Base-by-base conservation (phyloP, 2,329 filamentous ascomycete species). In the Aspergillus niger region DNA sequence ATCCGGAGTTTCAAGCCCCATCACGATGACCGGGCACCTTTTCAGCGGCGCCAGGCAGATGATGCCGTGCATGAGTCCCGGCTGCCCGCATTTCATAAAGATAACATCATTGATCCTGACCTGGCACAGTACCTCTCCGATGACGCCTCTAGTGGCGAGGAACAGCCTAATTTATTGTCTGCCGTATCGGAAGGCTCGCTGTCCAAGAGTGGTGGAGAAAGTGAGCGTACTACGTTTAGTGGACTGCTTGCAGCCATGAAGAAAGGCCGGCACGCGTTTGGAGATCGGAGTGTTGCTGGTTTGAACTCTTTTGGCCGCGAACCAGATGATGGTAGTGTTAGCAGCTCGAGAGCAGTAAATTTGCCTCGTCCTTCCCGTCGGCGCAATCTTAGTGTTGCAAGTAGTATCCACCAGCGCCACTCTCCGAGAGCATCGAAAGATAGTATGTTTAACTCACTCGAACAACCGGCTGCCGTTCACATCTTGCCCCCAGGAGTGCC, bases 41-140 rank as follows among this genome's bases (percentile, higher is more conserved):
- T 98, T 67, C 91, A 91, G 69, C 83, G 92, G 57, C 90, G 89
- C 60, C 83, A 87, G 10, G 80, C 83, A 17, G 87, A 96, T 55
- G 89, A 92, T 60, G 79, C 83, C 51, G 80, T 83, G 3, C 86
- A 84, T 64, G 89, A 88, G 64, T 80, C 86, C 7, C 86, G 87
- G 44, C 83, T 97, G 38, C 89, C 93, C 15, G 92, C 92, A n/a
- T 98, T 99, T 69, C 95, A 99, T 74, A 92, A 95, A 71, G 95
- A 99, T 79, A 98, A 95, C 72, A 97, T 99, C 67, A 98, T 99
- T 67, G 95, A 99, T 72, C 95, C 95, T 1, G 95, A 99, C 70
- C 81, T 99, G 57, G 94, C 93, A 5, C 91, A 92, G 36, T 99
- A 96, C 77, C 90, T 99, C 83, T 99, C 95, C 6, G 95, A 99